Evolutionary conservation across 805 yeast genomes (phyloP), one percentile per base, ranked within the genome.

Genomic region (Metschnikowia borealis): DNA sequence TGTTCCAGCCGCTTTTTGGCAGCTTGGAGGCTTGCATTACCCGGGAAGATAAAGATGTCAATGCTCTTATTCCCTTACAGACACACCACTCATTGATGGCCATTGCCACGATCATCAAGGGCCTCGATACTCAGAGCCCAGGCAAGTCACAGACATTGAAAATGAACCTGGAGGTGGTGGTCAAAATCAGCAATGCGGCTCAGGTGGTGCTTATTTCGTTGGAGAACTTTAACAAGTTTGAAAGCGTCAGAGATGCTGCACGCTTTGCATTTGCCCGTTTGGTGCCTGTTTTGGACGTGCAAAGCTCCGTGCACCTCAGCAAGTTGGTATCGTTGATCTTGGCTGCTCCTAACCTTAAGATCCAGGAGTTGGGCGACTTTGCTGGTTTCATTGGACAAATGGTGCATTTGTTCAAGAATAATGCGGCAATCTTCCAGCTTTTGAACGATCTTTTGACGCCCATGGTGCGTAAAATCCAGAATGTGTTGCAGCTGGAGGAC

Each of bases 41-140:
- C 5, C 61, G 62, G 26, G 61, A 58, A 6, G 64, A 60, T 49
- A 71, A 78, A 17, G 65, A 72, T 4, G 72, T 68, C 48, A 66
- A 66, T 46, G 67, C 71, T 15, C 72, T 75, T 38, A 61, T 78
- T 33, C 76, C 85, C 1, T 67, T 88, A 41, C 94, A 89, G 63
- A 85, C 89, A 2, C 96, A 94, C 65, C 97, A 92, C 64, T 78
- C 84, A 33, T 69, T 94, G 44, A 81, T 89, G 82, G 91, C 97
- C 0, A 81, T 92, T 41, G 97, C 97, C 41, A 89, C 97, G 0
- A 78, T 91, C 61, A 85, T 90, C 3, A 81, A 94, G 63, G 98
- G 98, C 4, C 82, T 87, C 60, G 94, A 85, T 50, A 78, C 77
- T 46, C 75, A 70, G 38, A 61, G 62, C 36, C 70, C 68, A 37